Evolutionary conservation across 331 rosid genomes (phyloP), one percentile per base, ranked within the genome.

Genomic region (Quercus phellos): DNA sequence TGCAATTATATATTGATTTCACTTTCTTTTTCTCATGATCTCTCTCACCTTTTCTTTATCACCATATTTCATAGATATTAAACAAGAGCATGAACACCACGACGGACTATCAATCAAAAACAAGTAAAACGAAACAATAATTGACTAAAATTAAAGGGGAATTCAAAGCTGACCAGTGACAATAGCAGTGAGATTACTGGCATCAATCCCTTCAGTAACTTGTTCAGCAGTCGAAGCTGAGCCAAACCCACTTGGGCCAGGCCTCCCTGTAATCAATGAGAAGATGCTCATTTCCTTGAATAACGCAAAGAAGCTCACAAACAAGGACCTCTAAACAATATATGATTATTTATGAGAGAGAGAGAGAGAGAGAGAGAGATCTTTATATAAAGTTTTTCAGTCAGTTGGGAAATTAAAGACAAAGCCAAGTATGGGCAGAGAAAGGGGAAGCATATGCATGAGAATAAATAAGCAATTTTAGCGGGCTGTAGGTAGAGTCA

Each of bases 191-290:
- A 90, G 93, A 46, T 81, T 81, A 75, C 51, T 24, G 10, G 90
- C 97, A 69, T 94, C 95, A 35, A 92, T 88, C 77, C 97, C 97
- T 35, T 85, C 26, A 1, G 97, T 89, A 51, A 90, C 97, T 35
- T 90, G 83, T 74, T 90, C 92, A 3, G 99, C 99, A 14, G 98
- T 92, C 8, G 98, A 88, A 66, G 96, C 87, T 55, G 99, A 94
- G 77, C 98, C 99, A 79, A 92, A 92, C 8, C 99, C 99, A 75
- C 94, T 94, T 12, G 80, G 80, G 14, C 99, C 98, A 2, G 76
- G 70, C 85, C 54, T 83, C 54, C 99, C 99, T 6, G 96, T 90
- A 0, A 91, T 55, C 70, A 86, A 75, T 0, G 98, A 90, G 27
- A 92, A 29, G 46, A 87, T 72, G 0, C 90, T 85, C 88, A 89